Evolutionary conservation across 23 red algal species (phyloP).

Genomic region (Chondrus crispus): DNA sequence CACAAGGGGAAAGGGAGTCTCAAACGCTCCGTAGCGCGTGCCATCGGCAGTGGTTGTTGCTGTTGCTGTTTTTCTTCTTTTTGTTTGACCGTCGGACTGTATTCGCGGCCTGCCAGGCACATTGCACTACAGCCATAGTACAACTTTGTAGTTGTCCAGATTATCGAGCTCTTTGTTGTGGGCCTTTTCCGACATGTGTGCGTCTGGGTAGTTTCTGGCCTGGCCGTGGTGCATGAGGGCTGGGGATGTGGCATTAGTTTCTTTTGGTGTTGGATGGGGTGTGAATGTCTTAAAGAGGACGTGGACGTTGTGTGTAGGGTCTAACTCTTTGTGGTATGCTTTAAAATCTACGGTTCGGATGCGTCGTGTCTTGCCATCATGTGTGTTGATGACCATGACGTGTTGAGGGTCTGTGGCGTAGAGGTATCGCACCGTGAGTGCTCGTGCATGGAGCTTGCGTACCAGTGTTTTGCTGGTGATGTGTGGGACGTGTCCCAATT

Average conservation of each 20-base stretch:
- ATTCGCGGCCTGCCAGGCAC: too few species aligned
- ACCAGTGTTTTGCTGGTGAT: not conserved
- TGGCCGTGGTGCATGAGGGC: not conserved
- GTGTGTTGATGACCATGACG: not conserved
- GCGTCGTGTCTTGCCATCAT: not conserved
- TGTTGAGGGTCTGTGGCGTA: not conserved
- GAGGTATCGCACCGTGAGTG: not conserved
- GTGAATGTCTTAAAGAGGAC: not conserved
- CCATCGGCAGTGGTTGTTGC: too few species aligned
- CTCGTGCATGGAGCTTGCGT: not conserved
- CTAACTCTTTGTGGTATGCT: not conserved
- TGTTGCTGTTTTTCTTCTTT: too few species aligned
- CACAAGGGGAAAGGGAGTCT: too few species aligned
- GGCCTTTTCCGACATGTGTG: conserved; percentile 5
- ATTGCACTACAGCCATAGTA: not conserved
- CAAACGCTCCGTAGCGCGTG: too few species aligned
- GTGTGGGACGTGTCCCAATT: not conserved
- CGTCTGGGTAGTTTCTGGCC: conserved; percentile 30
- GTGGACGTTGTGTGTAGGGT: not conserved
- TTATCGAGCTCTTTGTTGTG: conserved; percentile 30
- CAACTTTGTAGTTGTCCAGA: not conserved
- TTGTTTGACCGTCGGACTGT: too few species aligned
- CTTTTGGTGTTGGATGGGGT: not conserved
- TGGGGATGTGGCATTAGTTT: not conserved
- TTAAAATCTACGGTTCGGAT: conserved; percentile 8